Base-by-base conservation (phyloP, 2,329 filamentous ascomycete species). In the Metarhizium brunneum region DNA sequence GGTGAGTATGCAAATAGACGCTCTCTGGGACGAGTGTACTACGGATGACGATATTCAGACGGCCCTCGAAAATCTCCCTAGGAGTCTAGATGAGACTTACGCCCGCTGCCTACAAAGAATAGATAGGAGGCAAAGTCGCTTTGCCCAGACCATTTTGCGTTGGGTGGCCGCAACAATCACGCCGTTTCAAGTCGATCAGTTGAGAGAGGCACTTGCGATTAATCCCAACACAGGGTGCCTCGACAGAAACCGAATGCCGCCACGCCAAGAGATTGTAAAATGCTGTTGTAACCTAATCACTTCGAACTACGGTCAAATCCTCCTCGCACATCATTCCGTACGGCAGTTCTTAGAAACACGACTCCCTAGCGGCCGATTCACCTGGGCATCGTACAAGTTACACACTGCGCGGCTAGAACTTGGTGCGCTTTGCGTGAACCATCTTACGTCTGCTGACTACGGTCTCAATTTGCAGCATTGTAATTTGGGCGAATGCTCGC, bases 1-100 rank as follows among this genome's bases (percentile, higher is more conserved):
- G 51, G 51, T 53, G 36, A 45, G n/a, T 16, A 47, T 53, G 51
- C 51, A 53, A 53, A 53, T 53, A 45, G 51, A 53, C 35, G 40
- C 51, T n/a, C 29, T 53, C 11, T 53, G 25, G 51, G 51, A 53
- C 5, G 51, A 45, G 20, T 53, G 51, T 35, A 38, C 40, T 18
- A 45, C 38, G 38, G 51, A 53, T 42, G 7, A 38, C 29, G 40
- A 53, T 29, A 53, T 53, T 30, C 25, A 35, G 45, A 16, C 10
- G 20, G 51, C 51, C 1, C 51, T 53, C 29, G 18, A 53, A 45
- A 53, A 53, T 20, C 51, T 53, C 3, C 51, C 40, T 1, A 53
- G 35, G 40, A 53, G 25, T 6, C 40, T 53, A 4, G 25, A 47
- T 40, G 51, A 53, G 51, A 53, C 51, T 11, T 53, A 53, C 51